Evolutionary conservation across 305 asterid genomes (phyloP), one percentile per base, ranked within the genome.

Genomic region (Lippia alba): DNA sequence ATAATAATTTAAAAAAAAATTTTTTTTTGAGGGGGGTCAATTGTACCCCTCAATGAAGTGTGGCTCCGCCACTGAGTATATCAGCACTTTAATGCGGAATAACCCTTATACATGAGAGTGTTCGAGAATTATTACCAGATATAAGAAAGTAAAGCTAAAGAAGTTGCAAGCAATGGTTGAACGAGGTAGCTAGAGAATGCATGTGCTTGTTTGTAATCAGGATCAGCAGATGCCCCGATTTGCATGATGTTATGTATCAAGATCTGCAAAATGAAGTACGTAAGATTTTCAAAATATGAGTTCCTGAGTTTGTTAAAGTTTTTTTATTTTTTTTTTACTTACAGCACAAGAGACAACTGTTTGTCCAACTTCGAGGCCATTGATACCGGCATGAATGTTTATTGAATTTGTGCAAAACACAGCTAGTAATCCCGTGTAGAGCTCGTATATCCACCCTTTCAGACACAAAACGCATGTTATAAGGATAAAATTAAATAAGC

Each of bases 301-400:
- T 24, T 1, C 2, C 3, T 1, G 30, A 24, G 30, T 24, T 24
- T 24, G 30, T 24, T 24, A 24, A 41, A 9, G 56, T 20, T 46
- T 12, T 55, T 19, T 24, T 54, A 14, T 97, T 87, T 90, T 20
- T 46, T 12, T 55, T 19, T 24, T 54, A 14, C 98, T 87, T 90
- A 92, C 98, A 51, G 96, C 97, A 66, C 86, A 86, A 44, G 98
- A 86, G 17, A 92, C 88, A 54, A 89, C 87, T 46, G 98, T 92
- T 77, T 92, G 97, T 73, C 98, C 98, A 75, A 92, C 98, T 87
- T 92, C 98, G 73, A 92, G 98, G 80, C 98, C 98, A 77, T 92
- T 92, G 73, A 92, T 76, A 49, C 98, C 98, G 6, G 98, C 98
- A 73, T 92, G 98, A 70, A 92, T 92, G 78, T 92, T 92, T 61